phyloP scores from a whole-genome alignment of 1,139 yeast genomes.

The Yamadazyma trypodendri region DNA sequence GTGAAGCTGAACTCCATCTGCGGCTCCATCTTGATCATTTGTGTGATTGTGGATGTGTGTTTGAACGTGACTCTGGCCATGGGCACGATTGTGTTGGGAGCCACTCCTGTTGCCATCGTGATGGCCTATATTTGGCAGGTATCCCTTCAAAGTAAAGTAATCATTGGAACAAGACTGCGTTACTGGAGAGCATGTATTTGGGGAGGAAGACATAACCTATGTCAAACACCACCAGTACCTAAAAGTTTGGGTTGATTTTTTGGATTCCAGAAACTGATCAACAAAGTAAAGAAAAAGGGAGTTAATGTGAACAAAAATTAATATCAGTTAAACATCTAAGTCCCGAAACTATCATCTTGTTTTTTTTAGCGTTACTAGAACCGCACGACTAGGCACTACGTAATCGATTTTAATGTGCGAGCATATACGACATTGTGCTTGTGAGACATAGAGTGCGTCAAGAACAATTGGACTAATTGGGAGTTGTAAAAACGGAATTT shows the following conservation, averaged over 20 bases:
- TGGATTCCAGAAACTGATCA: background rate
- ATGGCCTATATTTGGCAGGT: background rate
- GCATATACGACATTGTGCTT: background rate
- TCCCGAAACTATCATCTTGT: background rate
- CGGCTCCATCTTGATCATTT: background rate
- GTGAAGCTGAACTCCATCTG: background rate
- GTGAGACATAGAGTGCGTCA: background rate
- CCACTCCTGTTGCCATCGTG: background rate
- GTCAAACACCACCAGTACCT: background rate
- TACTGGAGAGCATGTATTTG: slow-evolving; percentile 10
- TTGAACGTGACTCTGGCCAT: background rate
- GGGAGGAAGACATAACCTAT: slow-evolving; percentile 8
- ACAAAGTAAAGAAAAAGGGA: background rate
- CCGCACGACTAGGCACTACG: slow-evolving; percentile 1
- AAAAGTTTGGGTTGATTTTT: too few species aligned
- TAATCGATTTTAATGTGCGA: background rate
- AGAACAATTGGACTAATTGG: too few species aligned
- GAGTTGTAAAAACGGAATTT: too few species aligned
- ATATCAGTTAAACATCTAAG: background rate
- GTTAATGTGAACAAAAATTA: background rate
- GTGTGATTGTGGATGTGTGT: background rate
- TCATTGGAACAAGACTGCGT: slow-evolving; percentile 4
- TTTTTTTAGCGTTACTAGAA: background rate
- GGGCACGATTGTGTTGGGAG: background rate
- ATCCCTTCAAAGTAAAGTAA: slow-evolving; percentile 7